A percentile compares a stretch with the other conserved stretches of the same genome.
These are phyloP conservation scores for Ambrosiella xylebori DNA, from an alignment of 2,329 filamentous ascomycete genomes.

Conservation along the genomic window DNA sequence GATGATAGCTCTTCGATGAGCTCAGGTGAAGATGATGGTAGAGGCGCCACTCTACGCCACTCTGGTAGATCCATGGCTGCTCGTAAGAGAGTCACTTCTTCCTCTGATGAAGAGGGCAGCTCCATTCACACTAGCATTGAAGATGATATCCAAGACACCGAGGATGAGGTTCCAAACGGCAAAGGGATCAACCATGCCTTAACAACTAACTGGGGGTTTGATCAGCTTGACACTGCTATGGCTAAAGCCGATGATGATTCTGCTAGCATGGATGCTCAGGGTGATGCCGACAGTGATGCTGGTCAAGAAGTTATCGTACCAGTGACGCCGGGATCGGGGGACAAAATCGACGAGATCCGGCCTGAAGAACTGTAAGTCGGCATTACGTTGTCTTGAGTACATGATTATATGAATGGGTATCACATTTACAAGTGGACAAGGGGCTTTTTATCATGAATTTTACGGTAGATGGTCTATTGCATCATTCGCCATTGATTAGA, in stretches of 20 bases:
- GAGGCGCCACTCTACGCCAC: neutral
- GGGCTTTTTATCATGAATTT: neutral
- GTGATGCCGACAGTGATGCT: slow-evolving; percentile 24
- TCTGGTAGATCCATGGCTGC: neutral
- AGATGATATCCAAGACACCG: slow-evolving; percentile 26
- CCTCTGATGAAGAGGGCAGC: slow-evolving; percentile 19
- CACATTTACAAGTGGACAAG: too few relatives aligned
- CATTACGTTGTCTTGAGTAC: neutral
- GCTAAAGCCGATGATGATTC: slow-evolving; percentile 13
- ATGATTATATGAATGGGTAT: neutral
- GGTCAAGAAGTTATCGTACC: slow-evolving; percentile 6
- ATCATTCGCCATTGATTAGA: neutral
- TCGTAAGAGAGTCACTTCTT: neutral
- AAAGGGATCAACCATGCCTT: slow-evolving; percentile 19
- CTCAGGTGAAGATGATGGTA: slow-evolving; percentile 49
- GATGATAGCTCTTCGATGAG: slow-evolving; percentile 29
- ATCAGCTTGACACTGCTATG: slow-evolving; percentile 20
- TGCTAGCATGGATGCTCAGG: slow-evolving; percentile 27
- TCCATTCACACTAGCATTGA: slow-evolving; percentile 29
- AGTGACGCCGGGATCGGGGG: neutral
- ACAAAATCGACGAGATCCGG: slow-evolving; percentile 12
- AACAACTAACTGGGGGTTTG: slow-evolving; percentile 31
- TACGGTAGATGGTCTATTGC: neutral
- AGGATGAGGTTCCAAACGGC: slow-evolving; percentile 18
- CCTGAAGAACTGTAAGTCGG: neutral